phyloP scores from a whole-genome alignment of 352 stramenopile genomes.

The Pythium oligandrum region DNA sequence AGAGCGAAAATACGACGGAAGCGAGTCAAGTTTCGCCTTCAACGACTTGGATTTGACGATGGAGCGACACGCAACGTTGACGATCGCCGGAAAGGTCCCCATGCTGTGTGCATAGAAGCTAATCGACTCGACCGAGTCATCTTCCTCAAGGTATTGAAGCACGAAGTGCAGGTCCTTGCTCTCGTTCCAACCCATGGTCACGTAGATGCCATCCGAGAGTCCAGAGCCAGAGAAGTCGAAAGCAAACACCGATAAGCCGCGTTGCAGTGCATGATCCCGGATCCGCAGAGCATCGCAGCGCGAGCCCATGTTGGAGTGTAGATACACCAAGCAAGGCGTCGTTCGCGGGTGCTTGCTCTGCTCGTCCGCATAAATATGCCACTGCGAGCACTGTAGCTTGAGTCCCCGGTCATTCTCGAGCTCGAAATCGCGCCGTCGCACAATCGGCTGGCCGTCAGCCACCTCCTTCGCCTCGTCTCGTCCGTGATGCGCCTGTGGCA shows the following conservation, averaged over 20 bases:
- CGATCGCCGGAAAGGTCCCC: slow-evolving; percentile 71
- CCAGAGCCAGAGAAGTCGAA: slow-evolving; percentile 84
- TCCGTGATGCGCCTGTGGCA: slow-evolving; percentile 5
- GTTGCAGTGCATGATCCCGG: slow-evolving; percentile 49
- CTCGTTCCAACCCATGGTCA: slow-evolving; percentile 87
- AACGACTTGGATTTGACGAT: slow-evolving; percentile 42
- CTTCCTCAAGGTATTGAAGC: slow-evolving; percentile 48
- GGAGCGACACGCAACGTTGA: slow-evolving; percentile 65
- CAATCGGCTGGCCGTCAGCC: slow-evolving; percentile 15
- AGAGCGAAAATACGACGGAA: slow-evolving; percentile 48
- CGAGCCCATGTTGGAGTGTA: slow-evolving; percentile 83
- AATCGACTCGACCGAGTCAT: slow-evolving; percentile 45
- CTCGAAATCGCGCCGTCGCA: slow-evolving; percentile 49
- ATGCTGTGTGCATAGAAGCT: slow-evolving; percentile 83
- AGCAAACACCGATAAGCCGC: slow-evolving; percentile 71
- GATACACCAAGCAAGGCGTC: slow-evolving; percentile 64
- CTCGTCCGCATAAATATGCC: slow-evolving; percentile 45
- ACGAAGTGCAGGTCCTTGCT: slow-evolving; percentile 65
- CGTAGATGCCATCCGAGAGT: slow-evolving; percentile 72
- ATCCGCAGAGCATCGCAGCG: slow-evolving; percentile 64
- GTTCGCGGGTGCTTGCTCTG: slow-evolving; percentile 12
- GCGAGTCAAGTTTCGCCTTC: slow-evolving; percentile 41
- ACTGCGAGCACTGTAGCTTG: slow-evolving; percentile 65
- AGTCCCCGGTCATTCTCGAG: slow-evolving; percentile 70
- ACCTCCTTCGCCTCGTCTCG: slow-evolving; percentile 10